Base-by-base conservation (phyloP, 257 asterid genomes). In the Schizonepeta tenuifolia region DNA sequence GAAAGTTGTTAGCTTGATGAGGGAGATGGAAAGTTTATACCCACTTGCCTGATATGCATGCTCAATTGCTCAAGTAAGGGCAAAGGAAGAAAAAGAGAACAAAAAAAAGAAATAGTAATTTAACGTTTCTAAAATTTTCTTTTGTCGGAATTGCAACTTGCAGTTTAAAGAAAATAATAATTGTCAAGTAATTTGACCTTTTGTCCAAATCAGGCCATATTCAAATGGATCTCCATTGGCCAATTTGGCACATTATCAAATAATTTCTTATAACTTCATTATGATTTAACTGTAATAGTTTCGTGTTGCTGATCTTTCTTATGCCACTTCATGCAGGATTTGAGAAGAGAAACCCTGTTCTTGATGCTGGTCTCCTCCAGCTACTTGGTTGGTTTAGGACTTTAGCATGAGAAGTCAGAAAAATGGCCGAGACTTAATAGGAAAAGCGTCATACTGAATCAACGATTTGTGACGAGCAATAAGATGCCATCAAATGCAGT, bases 301-400 rank as follows among this genome's bases (percentile, higher is more conserved):
- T 41, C 8, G 20, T 41, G 38, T 64, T 21, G 22, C 41, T 60
- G 35, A 62, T 18, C 67, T 78, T 71, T 40, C 13, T 70, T 43
- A n/a, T 43, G 40, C 41, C 24, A 15, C 53, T 61, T 70, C 12
- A 38, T 59, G 67, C 79, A 92, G 99, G 97, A 74, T 80, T 85
- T 49, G 98, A 90, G 84, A 86, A 79, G 90, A 95, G 85, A 81
- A 86, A 77, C 65, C 84, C 84, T 0, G 80, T 86, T 35, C 83
- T 92, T 75, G 98, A 95, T 79, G 71, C 85, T 11, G 96, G 80
- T 74, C 90, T 89, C 71, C 97, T 93, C 62, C 67, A 78, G 69
- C 81, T 95, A 49, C 99, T 95, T 54, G 91, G 89, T 78, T 95
- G 97, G 97, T 85, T 90, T 12, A 86, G 98, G 86, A 86, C 93